phyloP scores from a whole-genome alignment of 805 yeast species.

The Candida andamanensis region DNA sequence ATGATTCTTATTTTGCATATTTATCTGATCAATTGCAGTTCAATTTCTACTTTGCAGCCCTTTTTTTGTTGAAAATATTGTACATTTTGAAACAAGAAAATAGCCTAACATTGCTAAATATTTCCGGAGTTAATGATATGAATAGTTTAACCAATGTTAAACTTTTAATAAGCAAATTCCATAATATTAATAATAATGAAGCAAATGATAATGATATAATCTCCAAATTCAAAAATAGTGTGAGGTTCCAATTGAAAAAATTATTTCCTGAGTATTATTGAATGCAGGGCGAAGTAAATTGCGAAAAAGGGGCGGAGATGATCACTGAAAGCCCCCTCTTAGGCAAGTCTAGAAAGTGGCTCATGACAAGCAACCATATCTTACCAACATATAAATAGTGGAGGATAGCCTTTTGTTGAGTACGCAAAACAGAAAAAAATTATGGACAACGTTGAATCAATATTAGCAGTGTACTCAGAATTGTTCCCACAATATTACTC shows the following conservation, averaged over 20 bases:
- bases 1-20: slow-evolving; percentile 58
- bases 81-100: slow-evolving; percentile 6
- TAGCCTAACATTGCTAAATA: slow-evolving; percentile 4
- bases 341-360: too few relatives aligned
- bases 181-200: slow-evolving; percentile 23
- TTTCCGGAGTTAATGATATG: slow-evolving; percentile 8
- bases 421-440: too few relatives aligned
- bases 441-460: too few relatives aligned
- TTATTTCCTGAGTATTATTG: slow-evolving; percentile 8
- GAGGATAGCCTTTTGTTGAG: too few relatives aligned
- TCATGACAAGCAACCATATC: too few relatives aligned
- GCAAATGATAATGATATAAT: slow-evolving; percentile 25
- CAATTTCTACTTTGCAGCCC: slow-evolving; percentile 39
- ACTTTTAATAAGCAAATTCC: slow-evolving; percentile 23
- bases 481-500: too few relatives aligned
- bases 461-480: too few relatives aligned
- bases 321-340: too few relatives aligned
- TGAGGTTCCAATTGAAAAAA: slow-evolving; percentile 8
- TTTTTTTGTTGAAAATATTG: slow-evolving; percentile 28
- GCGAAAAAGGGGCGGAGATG: too few relatives aligned
- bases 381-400: too few relatives aligned
- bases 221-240: slow-evolving; percentile 24
- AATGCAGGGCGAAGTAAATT: too few relatives aligned
- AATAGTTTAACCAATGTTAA: slow-evolving; percentile 12
- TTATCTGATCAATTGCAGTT: slow-evolving; percentile 69